Percentiles rank a stretch among this genome's conserved stretches.
These are phyloP conservation scores for Barnettozyma pratensis DNA, from an alignment of 805 yeast genomes.

Conservation along the genomic window DNA sequence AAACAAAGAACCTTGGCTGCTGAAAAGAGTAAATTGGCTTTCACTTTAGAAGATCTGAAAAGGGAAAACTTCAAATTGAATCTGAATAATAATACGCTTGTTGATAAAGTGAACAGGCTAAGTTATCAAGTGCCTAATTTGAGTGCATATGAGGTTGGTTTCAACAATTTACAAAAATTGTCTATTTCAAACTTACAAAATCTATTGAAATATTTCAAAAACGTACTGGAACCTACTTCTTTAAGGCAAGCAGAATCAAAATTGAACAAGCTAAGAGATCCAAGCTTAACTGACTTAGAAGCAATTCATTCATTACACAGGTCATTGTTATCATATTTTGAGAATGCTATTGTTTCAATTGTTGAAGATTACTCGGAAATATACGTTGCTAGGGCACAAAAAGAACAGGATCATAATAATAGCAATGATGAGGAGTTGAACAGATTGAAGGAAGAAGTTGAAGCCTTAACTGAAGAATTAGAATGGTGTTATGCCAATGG, in stretches of 20 bases:
- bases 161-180: slow-evolving; percentile 34
- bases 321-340: slow-evolving; percentile 48
- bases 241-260: slow-evolving; percentile 54
- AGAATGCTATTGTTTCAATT: slow-evolving; percentile 55
- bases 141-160: slow-evolving; percentile 35
- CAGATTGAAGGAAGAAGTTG: slow-evolving; percentile 11
- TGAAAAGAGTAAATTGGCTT: slow-evolving; percentile 39
- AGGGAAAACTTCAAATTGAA: slow-evolving; percentile 35
- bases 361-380: slow-evolving; percentile 47
- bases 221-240: slow-evolving; percentile 53
- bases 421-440: slow-evolving; percentile 3
- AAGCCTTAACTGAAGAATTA: slow-evolving; percentile 13
- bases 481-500: slow-evolving; percentile 17
- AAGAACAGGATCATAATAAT: background rate
- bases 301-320: slow-evolving; percentile 30
- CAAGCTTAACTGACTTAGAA: slow-evolving; percentile 20
- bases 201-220: slow-evolving; percentile 44
- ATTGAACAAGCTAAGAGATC: slow-evolving; percentile 36
- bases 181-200: slow-evolving; percentile 45
- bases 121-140: slow-evolving; percentile 22
- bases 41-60: slow-evolving; percentile 33
- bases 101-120: slow-evolving; percentile 33
- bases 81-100: slow-evolving; percentile 32
- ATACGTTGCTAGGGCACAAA: slow-evolving; percentile 15
- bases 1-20: slow-evolving; percentile 39